Base-by-base conservation (phyloP, 805 yeast species). In the Lachancea meyersii region DNA sequence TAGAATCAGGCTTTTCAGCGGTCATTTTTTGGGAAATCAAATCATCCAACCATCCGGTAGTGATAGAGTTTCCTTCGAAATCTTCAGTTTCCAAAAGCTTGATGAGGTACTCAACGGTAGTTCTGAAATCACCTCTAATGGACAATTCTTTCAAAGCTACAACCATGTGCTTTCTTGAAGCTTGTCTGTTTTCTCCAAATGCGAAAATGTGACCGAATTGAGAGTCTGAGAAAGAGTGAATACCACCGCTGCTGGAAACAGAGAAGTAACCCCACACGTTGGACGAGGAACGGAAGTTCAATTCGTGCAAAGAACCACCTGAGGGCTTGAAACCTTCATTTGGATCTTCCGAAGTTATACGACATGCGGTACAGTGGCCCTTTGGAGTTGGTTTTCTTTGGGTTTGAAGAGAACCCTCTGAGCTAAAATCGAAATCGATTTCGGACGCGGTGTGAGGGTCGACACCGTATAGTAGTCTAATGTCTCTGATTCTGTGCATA, bases 201-300 rank as follows among this genome's bases (percentile, higher is more conserved):
- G 99, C 97, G 65, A 93, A 93, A 49, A 93, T 93, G 67, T 93
- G 99, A 65, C 99, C 99, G 59, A 93, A 93, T 69, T 93, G 99
- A 44, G 98, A 91, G 67, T 93, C 99, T 23, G 96, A 84, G 71
- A 88, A 94, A 4, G 97, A 88, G 69, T 93, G 99, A 58, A 93
- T 94, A 41, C 96, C 89, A 48, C 97, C 95, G 64, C 86, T 91
- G 69, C 86, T 88, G 54, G 93, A 87, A 41, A 93, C 97, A 16
- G 96, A 87, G 77, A 93, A 93, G 66, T 93, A 93, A 72, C 99
- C 99, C 99, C 99, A 93, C 38, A 94, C 99, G 56, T 93, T 91
- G 8, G 97, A 88, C 27, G 95, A 83, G 3, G 99, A 94, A 65
- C 97, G 77, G 76, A 93, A 91, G 64, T 93, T 94, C 64, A 93